Conservation (phyloP, 1,284 basidiomycete species). For the Gomphus bonarii region DNA sequence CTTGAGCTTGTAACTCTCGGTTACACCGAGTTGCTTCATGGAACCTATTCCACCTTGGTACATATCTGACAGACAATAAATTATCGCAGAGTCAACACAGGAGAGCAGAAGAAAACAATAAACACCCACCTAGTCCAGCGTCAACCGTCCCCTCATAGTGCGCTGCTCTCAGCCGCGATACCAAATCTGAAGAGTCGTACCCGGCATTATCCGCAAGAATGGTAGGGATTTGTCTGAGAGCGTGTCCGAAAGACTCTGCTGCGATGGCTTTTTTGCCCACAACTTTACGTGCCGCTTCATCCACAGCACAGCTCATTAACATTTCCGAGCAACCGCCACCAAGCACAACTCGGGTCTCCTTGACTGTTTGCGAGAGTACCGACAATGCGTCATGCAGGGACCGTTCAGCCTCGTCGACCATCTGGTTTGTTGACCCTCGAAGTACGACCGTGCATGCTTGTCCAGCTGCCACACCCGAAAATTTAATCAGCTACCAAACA, state of each 20-base stretch:
- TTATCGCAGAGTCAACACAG: not conserved
- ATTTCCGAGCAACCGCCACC: slow-evolving; percentile 98
- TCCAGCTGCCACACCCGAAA: slow-evolving; percentile 96
- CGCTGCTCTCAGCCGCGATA: slow-evolving; percentile 82
- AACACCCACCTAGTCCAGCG: slow-evolving; percentile 66
- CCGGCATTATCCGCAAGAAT: slow-evolving; percentile 98
- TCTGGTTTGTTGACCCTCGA: slow-evolving; percentile 93
- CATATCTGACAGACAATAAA: slow-evolving; percentile 55
- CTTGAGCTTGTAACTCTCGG: slow-evolving; percentile 97
- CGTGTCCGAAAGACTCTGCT: slow-evolving; percentile 83
- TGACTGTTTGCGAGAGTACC: slow-evolving; percentile 95
- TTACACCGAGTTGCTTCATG: slow-evolving; percentile 83
- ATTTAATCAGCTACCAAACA: slow-evolving; percentile 83
- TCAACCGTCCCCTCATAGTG: slow-evolving; percentile 86
- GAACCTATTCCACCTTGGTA: slow-evolving; percentile 76
- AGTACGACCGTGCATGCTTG: slow-evolving; percentile 99
- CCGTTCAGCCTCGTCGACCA: slow-evolving; percentile 98
- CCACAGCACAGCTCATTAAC: slow-evolving; percentile 93
- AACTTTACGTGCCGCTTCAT: slow-evolving; percentile 77
- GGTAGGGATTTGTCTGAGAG: slow-evolving; percentile 90
- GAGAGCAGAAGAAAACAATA: not conserved
- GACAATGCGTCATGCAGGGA: slow-evolving; percentile 97
- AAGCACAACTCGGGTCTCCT: slow-evolving; percentile 89
- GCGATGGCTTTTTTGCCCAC: slow-evolving; percentile 96
- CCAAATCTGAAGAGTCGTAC: slow-evolving; percentile 93